Evolutionary conservation across 495 filamentous ascomycete species (phyloP), one percentile per base, ranked within the genome.

Genomic region (Penicillium psychrofluorescens): DNA sequence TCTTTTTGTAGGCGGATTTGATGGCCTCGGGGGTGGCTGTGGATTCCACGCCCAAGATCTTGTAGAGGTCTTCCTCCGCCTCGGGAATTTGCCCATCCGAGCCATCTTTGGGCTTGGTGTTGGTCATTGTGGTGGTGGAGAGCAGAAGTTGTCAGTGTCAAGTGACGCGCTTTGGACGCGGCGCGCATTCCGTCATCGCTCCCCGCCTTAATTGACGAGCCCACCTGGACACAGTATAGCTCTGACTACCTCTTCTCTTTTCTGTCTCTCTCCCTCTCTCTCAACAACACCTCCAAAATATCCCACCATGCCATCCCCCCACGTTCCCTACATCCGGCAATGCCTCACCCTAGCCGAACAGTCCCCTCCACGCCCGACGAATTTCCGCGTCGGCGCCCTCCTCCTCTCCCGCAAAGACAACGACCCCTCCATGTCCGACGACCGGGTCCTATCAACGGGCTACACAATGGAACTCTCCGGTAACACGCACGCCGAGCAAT

Each of bases 401-500:
- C 68, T 97, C 28, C 70, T 95, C 27, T 74, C 81, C 38, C 51
- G 75, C 22, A 50, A 57, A 54, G 61, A 67, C 32, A 44, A 50
- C 15, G 61, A 66, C 37, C 42, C 49, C 37, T 50, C 41, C 40
- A 47, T 44, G 8, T 58, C 69, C 28, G 76, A 84, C 51, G 67
- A 74, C 48, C 54, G 51, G 11, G 72, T 95, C 50, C 76, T 95
- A 34, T 77, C 86, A 2, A 90, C 87, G 2, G 90, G 91, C 40
- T 96, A 90, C 71, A 95, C 90, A 7, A 77, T 95, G 50, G 91
- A 97, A 58, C 80, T 92, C 9, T 74, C 79, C 0, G 92, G 90
- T 11, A 98, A 98, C 73, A 95, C 90, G 0, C 92, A 98, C 51
- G 92, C 92, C 6, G 92, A 98, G 54, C 89, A 98, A 69, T 88